These are phyloP conservation scores for Schwanniomyces sp. DNA, from an alignment of 805 yeast species.

Conservation along the genomic window DNA sequence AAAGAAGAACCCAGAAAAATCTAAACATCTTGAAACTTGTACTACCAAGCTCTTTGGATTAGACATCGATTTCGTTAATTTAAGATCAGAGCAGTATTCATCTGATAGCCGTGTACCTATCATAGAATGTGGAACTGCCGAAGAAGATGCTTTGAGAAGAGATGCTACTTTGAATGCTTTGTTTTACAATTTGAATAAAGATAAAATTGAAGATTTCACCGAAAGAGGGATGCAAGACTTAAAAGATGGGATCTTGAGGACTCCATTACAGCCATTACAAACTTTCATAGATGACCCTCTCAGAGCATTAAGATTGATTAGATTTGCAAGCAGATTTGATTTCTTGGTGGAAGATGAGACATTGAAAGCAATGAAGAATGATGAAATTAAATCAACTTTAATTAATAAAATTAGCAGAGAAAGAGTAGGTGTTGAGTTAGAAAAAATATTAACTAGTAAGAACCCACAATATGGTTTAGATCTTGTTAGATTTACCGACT, in stretches of 20 bases:
- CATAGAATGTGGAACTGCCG: constrained; percentile 83
- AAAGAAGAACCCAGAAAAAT: constrained; percentile 90
- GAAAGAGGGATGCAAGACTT: constrained; percentile 74
- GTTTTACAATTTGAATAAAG: constrained; percentile 75
- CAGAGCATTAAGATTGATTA: constrained; percentile 76
- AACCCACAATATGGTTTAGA: constrained; percentile 65
- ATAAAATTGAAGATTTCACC: constrained; percentile 82
- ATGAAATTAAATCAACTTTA: constrained; percentile 58
- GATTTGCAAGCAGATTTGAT: constrained; percentile 81
- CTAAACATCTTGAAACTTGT: constrained; percentile 95
- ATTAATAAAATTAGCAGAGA: constrained; percentile 81
- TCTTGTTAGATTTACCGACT: constrained; percentile 52
- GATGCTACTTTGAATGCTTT: constrained; percentile 95
- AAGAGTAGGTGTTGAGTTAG: constrained; percentile 82
- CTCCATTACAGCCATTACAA: constrained; percentile 82
- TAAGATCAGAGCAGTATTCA: constrained; percentile 84
- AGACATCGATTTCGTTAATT: constrained; percentile 92
- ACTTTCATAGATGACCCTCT: constrained; percentile 95
- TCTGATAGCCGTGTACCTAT: constrained; percentile 83
- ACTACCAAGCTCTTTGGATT: constrained; percentile 81
- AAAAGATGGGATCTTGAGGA: constrained; percentile 66
- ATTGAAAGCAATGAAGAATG: constrained; percentile 60
- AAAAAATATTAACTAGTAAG: constrained; percentile 67
- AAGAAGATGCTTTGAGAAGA: constrained; percentile 86
- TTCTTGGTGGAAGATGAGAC: constrained; percentile 65